Conservation (phyloP, 768 basidiomycete species). For the Cytidiella melzeri region DNA sequence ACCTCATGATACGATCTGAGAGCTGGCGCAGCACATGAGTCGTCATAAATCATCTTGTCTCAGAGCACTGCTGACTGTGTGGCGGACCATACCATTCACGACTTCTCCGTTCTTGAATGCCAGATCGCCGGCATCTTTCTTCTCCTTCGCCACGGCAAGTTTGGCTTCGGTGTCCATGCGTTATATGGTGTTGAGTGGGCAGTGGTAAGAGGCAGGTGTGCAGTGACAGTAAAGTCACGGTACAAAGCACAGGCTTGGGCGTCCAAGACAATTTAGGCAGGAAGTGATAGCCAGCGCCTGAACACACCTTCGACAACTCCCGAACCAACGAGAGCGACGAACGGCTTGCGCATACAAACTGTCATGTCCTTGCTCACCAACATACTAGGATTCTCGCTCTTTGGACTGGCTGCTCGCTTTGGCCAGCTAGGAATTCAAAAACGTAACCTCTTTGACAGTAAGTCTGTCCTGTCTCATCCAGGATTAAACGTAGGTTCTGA, state of each 20-base stretch:
- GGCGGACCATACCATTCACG: conserved; percentile 24
- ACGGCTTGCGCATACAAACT: conserved; percentile 2
- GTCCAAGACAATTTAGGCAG: too few relatives aligned
- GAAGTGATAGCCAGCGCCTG: too few relatives aligned
- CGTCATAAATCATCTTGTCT: neutral
- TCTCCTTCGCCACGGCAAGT: conserved; percentile 47
- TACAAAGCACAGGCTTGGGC: too few relatives aligned
- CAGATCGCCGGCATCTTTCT: conserved; percentile 31
- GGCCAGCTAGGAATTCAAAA: conserved; percentile 86
- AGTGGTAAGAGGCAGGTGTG: too few relatives aligned
- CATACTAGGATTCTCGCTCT: conserved; percentile 70
- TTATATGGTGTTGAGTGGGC: too few relatives aligned
- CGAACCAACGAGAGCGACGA: conserved; percentile 3
- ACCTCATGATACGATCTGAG: conserved; percentile 69
- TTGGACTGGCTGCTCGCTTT: conserved; percentile 78
- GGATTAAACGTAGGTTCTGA: neutral
- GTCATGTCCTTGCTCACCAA: conserved; percentile 62
- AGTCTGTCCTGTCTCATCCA: conserved; percentile 28
- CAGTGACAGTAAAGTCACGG: too few relatives aligned
- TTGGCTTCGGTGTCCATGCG: conserved; percentile 34
- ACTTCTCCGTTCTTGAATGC: conserved; percentile 30
- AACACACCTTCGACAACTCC: conserved; percentile 1
- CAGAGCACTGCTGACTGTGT: conserved; percentile 1
- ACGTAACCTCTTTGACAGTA: conserved; percentile 74
- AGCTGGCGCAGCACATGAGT: conserved; percentile 36